A percentile compares a stretch with the other conserved stretches of the same genome.
These are phyloP conservation scores for Jamesozyma spencerorum DNA, from an alignment of 805 yeast genomes.

Conservation along the genomic window DNA sequence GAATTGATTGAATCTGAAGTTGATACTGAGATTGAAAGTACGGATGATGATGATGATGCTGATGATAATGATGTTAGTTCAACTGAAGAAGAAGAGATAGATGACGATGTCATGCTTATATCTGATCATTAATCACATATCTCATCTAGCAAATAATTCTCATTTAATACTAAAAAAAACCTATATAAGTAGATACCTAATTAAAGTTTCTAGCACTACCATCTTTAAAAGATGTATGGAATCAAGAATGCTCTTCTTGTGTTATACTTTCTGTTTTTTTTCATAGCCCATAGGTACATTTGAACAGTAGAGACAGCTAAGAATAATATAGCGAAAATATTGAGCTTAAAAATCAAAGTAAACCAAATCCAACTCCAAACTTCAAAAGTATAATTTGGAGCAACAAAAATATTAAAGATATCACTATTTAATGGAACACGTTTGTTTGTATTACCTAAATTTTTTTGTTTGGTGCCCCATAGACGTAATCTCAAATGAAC, in stretches of 20 bases:
- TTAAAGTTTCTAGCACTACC: background rate
- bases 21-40: conserved; percentile 15
- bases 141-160: background rate
- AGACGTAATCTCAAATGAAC: conserved; percentile 60
- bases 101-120: conserved; percentile 21
- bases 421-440: conserved; percentile 58
- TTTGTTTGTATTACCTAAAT: conserved; percentile 28
- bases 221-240: conserved; percentile 54
- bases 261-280: conserved; percentile 77
- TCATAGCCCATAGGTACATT: conserved; percentile 87
- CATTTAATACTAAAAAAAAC: background rate
- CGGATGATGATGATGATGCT: conserved; percentile 23
- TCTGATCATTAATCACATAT: conserved; percentile 11
- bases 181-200: conserved; percentile 2
- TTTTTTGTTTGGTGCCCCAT: conserved; percentile 33
- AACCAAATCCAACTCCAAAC: conserved; percentile 62
- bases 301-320: conserved; percentile 61
- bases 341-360: conserved; percentile 57
- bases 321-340: conserved; percentile 69
- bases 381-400: conserved; percentile 93
- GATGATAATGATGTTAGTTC: conserved; percentile 4
- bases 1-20: conserved; percentile 27
- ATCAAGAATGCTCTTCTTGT: conserved; percentile 67
- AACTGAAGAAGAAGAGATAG: conserved; percentile 13
- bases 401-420: conserved; percentile 70